Evolutionary conservation across 2,329 filamentous ascomycete genomes (phyloP).

Genomic region (Claviceps sp.): DNA sequence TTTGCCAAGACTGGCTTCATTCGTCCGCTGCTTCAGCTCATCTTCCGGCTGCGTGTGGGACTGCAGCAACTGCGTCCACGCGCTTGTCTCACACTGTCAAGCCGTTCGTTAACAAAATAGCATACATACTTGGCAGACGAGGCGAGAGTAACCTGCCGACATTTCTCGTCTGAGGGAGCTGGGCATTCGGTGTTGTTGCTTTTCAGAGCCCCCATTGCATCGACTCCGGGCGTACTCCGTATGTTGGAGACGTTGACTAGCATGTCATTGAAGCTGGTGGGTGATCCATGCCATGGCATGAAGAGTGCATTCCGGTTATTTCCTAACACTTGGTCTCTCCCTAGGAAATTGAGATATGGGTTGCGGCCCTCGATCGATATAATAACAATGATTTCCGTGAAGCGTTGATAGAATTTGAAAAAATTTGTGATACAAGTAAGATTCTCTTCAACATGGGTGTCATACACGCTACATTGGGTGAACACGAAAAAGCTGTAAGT

Average conservation of each 20-base stretch:
- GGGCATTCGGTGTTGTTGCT: not conserved
- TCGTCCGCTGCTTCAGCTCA: not conserved
- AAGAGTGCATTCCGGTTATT: not conserved
- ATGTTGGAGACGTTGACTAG: not conserved
- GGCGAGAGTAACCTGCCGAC: not conserved
- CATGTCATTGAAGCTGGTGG: conserved; percentile 50
- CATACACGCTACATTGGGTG: conserved; percentile 89
- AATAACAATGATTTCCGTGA: conserved; percentile 97
- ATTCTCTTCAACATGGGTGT: conserved; percentile 98
- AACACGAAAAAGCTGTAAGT: conserved; percentile 88
- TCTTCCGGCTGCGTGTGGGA: not conserved
- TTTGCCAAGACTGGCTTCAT: conserved; percentile 2
- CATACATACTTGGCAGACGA: not conserved
- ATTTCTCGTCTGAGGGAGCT: not conserved
- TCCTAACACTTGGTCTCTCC: not conserved
- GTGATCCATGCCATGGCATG: conserved; percentile 6
- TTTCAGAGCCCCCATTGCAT: not conserved
- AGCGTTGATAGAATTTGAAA: conserved; percentile 68
- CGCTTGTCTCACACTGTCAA: not conserved
- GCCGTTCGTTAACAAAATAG: not conserved
- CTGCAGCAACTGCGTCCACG: not conserved
- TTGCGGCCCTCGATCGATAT: conserved; percentile 77
- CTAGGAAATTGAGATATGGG: conserved; percentile 98
- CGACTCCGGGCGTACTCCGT: not conserved
- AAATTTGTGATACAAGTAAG: conserved; percentile 89